Evolutionary conservation across 106 monocot genomes (phyloP).

Genomic region (Platanthera guangdongensis): DNA sequence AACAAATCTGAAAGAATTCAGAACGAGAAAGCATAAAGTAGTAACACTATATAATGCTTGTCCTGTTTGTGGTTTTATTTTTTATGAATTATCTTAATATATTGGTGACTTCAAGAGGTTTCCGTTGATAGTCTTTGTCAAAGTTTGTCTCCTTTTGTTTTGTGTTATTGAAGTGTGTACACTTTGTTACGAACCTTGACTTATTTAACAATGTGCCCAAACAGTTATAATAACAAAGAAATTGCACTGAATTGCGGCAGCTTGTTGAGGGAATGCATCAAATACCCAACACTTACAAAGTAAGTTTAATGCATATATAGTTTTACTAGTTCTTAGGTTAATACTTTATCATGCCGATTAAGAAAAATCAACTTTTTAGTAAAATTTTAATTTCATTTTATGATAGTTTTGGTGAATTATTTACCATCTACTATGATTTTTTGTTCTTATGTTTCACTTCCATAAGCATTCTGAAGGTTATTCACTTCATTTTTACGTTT

Average conservation of each 20-base stretch:
- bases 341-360: not conserved
- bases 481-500: not conserved
- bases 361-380: not conserved
- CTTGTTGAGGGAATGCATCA: constrained; percentile 98
- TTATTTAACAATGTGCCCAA: constrained; percentile 18
- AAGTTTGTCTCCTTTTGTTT: not conserved
- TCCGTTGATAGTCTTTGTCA: not conserved
- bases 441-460: not conserved
- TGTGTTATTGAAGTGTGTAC: not conserved
- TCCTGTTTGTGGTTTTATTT: not conserved
- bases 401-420: not conserved
- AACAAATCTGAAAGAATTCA: no score
- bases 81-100: not conserved
- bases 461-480: not conserved
- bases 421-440: not conserved
- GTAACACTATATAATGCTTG: no score
- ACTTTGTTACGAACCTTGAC: constrained; percentile 14
- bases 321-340: not conserved
- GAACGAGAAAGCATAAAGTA: no score
- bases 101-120: not conserved
- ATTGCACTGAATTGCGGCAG: constrained; percentile 92
- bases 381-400: not conserved
- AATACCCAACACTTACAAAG: constrained; percentile 87
- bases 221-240: constrained; percentile 93
- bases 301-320: constrained; percentile 27